phyloP scores from a whole-genome alignment of 2,329 filamentous ascomycete genomes.

The Claviceps pusilla region DNA sequence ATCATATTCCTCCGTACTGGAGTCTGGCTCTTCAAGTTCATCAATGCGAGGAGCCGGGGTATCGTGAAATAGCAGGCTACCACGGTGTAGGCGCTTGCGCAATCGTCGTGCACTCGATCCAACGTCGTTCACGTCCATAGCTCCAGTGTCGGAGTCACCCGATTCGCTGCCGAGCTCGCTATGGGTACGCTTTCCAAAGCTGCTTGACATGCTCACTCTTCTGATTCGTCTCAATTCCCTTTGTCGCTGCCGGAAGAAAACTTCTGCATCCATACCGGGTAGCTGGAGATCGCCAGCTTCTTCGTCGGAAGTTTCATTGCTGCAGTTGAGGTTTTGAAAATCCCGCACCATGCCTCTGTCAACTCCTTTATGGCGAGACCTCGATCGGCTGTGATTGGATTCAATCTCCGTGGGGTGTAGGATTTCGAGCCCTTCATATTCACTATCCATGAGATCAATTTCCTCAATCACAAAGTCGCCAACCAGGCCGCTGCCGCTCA shows the following conservation, averaged over 20 bases:
- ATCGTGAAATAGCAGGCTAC: constrained; percentile 33
- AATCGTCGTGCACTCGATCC: constrained; percentile 34
- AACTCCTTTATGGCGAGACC: constrained; percentile 23
- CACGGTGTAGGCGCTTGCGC: constrained; percentile 31
- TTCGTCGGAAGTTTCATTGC: constrained; percentile 22
- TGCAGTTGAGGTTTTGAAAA: constrained; percentile 31
- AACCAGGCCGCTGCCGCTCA: constrained; percentile 7
- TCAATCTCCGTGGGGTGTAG: constrained; percentile 33
- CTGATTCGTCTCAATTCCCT: constrained; percentile 29
- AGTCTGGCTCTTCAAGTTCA: constrained; percentile 38
- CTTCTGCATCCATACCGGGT: constrained; percentile 21
- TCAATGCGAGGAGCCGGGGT: constrained; percentile 36
- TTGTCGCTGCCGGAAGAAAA: constrained; percentile 24
- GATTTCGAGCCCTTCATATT: constrained; percentile 26
- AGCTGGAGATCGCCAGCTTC: constrained; percentile 18
- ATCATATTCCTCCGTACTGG: constrained; percentile 28
- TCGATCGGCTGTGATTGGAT: constrained; percentile 27
- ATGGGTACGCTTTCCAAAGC: constrained; percentile 39
- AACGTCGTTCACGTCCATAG: constrained; percentile 25
- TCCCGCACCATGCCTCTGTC: constrained; percentile 29
- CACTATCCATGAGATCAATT: constrained; percentile 30
- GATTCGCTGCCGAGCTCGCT: constrained; percentile 39
- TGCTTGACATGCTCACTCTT: constrained; percentile 36
- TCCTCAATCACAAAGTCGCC: constrained; percentile 30
- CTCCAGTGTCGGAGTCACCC: constrained; percentile 25